A percentile compares a stretch with the other conserved stretches of the same genome.
Evolutionary conservation across 1,139 yeast species (phyloP).

Genomic region (Yamadazyma atlantica): DNA sequence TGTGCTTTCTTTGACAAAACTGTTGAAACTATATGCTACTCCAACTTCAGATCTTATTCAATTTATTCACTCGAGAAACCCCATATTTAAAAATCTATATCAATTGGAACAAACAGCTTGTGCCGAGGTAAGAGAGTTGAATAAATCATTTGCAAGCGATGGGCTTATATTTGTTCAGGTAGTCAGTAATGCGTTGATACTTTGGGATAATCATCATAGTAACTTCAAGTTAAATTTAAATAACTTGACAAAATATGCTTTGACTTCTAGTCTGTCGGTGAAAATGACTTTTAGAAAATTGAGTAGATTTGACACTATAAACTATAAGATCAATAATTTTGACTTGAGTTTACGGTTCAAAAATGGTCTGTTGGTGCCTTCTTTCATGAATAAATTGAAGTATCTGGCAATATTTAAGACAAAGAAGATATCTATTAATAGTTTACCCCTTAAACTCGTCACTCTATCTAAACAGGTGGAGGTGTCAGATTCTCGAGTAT

Average conservation of each 20-base stretch:
- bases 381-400: conserved; percentile 11
- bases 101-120: conserved; percentile 8
- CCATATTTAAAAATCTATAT: conserved; percentile 16
- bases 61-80: conserved; percentile 14
- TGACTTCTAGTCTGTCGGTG: neutral
- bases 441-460: neutral
- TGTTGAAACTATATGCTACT: too few relatives aligned
- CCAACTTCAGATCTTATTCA: conserved; percentile 7
- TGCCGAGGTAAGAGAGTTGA: conserved; percentile 6
- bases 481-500: neutral
- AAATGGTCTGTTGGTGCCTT: conserved; percentile 10
- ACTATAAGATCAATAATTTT: conserved; percentile 2
- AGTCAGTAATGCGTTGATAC: conserved; percentile 11
- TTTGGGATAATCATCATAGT: conserved; percentile 14
- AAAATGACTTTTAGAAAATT: conserved; percentile 10
- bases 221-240: conserved; percentile 10
- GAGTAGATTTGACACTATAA: conserved; percentile 10
- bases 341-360: conserved; percentile 9
- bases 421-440: conserved; percentile 3
- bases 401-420: conserved; percentile 6
- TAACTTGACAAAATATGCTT: conserved; percentile 10
- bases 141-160: conserved; percentile 2
- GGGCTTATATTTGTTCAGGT: conserved; percentile 17
- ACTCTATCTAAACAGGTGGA: neutral
- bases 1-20: conserved; percentile 1